Percentiles rank a stretch among this genome's conserved stretches.
These are phyloP conservation scores for Cladosporium sp. DNA, from an alignment of 2,329 filamentous ascomycete species.

Conservation along the genomic window DNA sequence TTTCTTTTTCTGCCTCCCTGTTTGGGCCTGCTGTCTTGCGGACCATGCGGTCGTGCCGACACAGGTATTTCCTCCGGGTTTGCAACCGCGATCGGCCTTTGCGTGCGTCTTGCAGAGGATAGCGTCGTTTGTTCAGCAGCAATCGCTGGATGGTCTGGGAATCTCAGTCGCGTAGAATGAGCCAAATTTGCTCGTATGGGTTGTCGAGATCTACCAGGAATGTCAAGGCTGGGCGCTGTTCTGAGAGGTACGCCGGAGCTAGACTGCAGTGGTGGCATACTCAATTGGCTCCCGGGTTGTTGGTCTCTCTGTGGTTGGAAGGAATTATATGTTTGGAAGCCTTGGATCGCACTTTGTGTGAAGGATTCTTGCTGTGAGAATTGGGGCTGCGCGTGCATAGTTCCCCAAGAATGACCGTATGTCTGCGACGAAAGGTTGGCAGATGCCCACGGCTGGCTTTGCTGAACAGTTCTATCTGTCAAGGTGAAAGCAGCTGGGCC, in stretches of 20 bases:
- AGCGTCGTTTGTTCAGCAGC: neutral
- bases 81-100: neutral
- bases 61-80: neutral
- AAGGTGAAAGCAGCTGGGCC: neutral
- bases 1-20: slow-evolving; percentile 4
- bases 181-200: neutral
- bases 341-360: too few species aligned
- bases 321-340: too few species aligned
- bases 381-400: too few species aligned
- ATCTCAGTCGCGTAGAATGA: neutral
- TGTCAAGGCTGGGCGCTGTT: too few species aligned
- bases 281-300: too few species aligned
- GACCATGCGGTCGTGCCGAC: neutral
- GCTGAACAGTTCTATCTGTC: neutral
- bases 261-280: too few species aligned
- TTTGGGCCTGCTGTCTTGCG: neutral
- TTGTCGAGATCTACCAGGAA: too few species aligned
- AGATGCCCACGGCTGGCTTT: neutral
- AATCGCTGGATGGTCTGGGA: neutral
- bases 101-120: neutral
- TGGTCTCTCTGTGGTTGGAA: too few species aligned
- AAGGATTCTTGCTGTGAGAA: too few species aligned
- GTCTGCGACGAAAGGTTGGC: neutral
- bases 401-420: slow-evolving; percentile 1
- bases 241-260: too few species aligned